Evolutionary conservation across 768 basidiomycete species (phyloP).

Genomic region (Boletus vinaceobasis): DNA sequence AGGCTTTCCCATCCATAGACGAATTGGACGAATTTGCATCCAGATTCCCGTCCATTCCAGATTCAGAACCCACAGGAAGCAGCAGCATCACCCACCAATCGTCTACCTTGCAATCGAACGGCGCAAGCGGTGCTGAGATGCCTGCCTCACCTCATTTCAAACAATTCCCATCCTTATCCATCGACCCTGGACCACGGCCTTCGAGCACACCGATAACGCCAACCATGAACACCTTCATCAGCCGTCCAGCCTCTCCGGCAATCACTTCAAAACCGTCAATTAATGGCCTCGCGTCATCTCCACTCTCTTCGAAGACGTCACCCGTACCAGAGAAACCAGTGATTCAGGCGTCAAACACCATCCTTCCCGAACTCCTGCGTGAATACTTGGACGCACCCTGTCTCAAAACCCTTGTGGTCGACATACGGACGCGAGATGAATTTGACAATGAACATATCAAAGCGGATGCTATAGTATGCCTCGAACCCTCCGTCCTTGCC

Average conservation of each 20-base stretch:
- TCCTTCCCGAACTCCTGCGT: constrained; percentile 56
- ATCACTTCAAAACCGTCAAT: constrained; percentile 43
- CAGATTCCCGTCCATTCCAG: constrained; percentile 47
- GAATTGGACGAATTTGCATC: constrained; percentile 61
- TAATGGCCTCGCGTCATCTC: constrained; percentile 34
- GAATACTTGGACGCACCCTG: constrained; percentile 50
- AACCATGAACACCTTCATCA: constrained; percentile 51
- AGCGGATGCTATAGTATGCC: constrained; percentile 67
- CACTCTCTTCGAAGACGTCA: constrained; percentile 30
- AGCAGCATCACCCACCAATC: constrained; percentile 14
- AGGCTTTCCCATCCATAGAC: constrained; percentile 74
- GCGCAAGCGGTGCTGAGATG: constrained; percentile 30
- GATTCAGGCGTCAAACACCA: constrained; percentile 60
- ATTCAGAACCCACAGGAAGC: constrained; percentile 38
- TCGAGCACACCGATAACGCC: constrained; percentile 70
- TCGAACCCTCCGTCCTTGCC: constrained; percentile 76
- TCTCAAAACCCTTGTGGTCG: constrained; percentile 71
- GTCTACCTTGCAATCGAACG: constrained; percentile 29
- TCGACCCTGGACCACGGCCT: constrained; percentile 53
- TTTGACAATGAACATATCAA: constrained; percentile 75
- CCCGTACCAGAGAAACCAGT: constrained; percentile 35
- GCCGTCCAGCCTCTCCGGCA: constrained; percentile 61
- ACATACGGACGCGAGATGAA: constrained; percentile 75
- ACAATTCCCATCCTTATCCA: constrained; percentile 40
- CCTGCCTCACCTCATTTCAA: constrained; percentile 30